Evolutionary conservation across 805 yeast genomes (phyloP).

Genomic region (Dipodascus albidus): DNA sequence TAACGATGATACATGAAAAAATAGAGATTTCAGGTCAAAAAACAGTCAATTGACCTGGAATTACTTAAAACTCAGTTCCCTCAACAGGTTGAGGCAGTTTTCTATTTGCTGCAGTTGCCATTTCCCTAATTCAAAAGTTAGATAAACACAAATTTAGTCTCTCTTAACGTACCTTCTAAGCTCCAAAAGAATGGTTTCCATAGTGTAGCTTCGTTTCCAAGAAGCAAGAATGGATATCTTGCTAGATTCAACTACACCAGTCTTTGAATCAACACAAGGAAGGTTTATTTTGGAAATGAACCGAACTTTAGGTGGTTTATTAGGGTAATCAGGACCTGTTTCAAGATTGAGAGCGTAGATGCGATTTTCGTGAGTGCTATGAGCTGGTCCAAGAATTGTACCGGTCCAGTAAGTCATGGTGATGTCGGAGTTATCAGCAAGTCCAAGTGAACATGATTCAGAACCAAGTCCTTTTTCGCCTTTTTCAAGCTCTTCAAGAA

Average conservation of each 20-base stretch:
- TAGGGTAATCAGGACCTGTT: constrained; percentile 83
- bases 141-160: not conserved
- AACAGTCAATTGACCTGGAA: too few species aligned
- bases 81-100: constrained; percentile 87
- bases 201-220: constrained; percentile 86
- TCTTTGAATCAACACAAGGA: constrained; percentile 69
- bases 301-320: constrained; percentile 70
- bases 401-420: constrained; percentile 96
- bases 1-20: too few species aligned
- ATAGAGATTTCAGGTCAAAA: too few species aligned
- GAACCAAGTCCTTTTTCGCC: constrained; percentile 98
- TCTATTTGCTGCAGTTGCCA: constrained; percentile 77
- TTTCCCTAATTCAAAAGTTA: constrained; percentile 31
- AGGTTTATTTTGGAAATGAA: constrained; percentile 79
- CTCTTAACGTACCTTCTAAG: constrained; percentile 54
- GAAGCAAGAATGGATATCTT: constrained; percentile 57
- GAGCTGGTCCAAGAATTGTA: constrained; percentile 96
- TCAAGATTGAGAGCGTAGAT: constrained; percentile 73
- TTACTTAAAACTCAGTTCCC: constrained; percentile 50
- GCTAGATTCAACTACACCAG: constrained; percentile 41
- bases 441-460: constrained; percentile 92
- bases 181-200: constrained; percentile 88
- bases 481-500: constrained; percentile 91
- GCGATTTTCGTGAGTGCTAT: constrained; percentile 79
- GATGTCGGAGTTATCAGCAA: constrained; percentile 82